Conservation (phyloP, 208 protist genomes). For the Lotmaria passim region DNA sequence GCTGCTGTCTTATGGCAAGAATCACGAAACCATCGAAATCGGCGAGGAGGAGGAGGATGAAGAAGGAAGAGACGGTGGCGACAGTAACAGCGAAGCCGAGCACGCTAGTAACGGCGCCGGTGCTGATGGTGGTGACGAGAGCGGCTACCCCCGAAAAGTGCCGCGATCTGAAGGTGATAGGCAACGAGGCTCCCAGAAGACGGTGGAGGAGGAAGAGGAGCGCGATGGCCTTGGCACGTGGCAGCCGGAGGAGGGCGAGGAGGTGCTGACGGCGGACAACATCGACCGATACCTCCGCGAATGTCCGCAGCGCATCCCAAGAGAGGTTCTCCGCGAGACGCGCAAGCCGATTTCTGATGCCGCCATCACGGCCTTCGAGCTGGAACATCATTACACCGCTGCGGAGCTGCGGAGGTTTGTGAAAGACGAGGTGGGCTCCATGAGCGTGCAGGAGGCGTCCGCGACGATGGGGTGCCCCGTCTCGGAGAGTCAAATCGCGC, state of each 20-base stretch:
- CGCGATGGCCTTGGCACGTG: conserved; percentile 34
- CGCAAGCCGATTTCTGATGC: conserved; percentile 54
- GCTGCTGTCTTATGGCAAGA: conserved; percentile 73
- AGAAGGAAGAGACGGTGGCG: conserved; percentile 9
- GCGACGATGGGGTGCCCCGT: conserved; percentile 10
- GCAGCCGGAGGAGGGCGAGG: conserved; percentile 49
- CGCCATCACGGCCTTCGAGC: conserved; percentile 74
- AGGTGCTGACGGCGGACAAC: conserved; percentile 80
- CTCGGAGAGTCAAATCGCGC: conserved; percentile 8
- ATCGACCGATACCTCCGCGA: conserved; percentile 71
- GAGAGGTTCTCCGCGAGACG: conserved; percentile 53
- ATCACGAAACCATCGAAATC: conserved; percentile 62
- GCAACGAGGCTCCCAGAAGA: background rate
- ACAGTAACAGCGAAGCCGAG: conserved; percentile 5
- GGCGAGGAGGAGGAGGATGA: conserved; percentile 31
- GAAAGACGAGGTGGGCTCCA: conserved; percentile 33
- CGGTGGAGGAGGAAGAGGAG: conserved; percentile 4
- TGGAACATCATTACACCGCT: conserved; percentile 81
- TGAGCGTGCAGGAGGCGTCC: conserved; percentile 15
- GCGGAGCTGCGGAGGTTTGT: conserved; percentile 61
- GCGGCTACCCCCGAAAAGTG: background rate
- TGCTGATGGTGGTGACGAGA: no score
- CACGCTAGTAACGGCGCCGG: background rate
- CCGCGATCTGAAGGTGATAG: background rate
- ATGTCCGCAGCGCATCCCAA: conserved; percentile 62